Evolutionary conservation across 257 asterid genomes (phyloP).

Genomic region (Lycium ferocissimum): DNA sequence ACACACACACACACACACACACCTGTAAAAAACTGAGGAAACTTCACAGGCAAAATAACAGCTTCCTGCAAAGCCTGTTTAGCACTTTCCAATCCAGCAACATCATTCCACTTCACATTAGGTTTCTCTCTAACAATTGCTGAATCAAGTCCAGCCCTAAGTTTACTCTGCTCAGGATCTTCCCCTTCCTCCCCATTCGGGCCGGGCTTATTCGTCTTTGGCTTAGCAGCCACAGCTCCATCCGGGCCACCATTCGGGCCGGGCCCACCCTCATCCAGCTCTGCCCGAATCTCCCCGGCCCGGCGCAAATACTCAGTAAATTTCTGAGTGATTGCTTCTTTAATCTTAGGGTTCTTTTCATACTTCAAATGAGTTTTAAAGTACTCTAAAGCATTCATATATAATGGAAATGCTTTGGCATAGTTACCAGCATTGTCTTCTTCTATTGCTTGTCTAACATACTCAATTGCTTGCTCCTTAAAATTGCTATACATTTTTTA

Average conservation of each 20-base stretch:
- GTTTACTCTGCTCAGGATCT: slow-evolving; percentile 88
- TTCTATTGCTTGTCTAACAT: slow-evolving; percentile 85
- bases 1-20: neutral
- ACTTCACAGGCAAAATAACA: slow-evolving; percentile 93
- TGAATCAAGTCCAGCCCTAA: slow-evolving; percentile 83
- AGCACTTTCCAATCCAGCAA: slow-evolving; percentile 98
- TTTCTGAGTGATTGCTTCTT: slow-evolving; percentile 95
- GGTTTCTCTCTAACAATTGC: slow-evolving; percentile 96
- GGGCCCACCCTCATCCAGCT: slow-evolving; percentile 88
- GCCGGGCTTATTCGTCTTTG: slow-evolving; percentile 55
- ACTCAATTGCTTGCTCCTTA: slow-evolving; percentile 97
- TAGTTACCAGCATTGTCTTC: slow-evolving; percentile 95
- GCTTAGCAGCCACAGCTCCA: slow-evolving; percentile 85
- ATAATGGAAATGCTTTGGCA: slow-evolving; percentile 91
- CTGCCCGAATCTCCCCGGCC: slow-evolving; percentile 97
- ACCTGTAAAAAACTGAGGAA: slow-evolving; percentile 98
- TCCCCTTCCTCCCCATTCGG: slow-evolving; percentile 70
- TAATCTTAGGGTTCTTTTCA: slow-evolving; percentile 92
- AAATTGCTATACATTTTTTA: slow-evolving; percentile 85
- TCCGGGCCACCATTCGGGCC: slow-evolving; percentile 81
- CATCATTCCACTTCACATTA: slow-evolving; percentile 96
- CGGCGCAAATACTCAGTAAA: slow-evolving; percentile 94
- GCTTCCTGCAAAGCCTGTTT: slow-evolving; percentile 98
- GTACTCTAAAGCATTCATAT: slow-evolving; percentile 96
- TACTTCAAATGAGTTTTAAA: slow-evolving; percentile 94